Percentiles rank a stretch among this genome's conserved stretches.
Evolutionary conservation across 306 rosid species (phyloP).

Genomic region (Comarum palustre): DNA sequence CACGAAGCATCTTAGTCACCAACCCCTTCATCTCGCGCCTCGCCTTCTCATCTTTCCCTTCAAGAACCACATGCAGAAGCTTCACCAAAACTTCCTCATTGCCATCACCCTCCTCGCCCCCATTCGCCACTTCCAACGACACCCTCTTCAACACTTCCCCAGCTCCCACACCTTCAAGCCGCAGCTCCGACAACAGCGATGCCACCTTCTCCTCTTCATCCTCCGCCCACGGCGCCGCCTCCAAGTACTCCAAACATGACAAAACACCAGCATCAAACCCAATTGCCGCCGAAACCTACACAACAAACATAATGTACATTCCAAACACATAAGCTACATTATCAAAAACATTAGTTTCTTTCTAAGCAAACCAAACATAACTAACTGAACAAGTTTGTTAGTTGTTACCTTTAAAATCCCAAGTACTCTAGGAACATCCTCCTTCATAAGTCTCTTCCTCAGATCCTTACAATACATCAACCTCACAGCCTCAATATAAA

Average conservation of each 20-base stretch:
- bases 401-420: constrained; percentile 75
- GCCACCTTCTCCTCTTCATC: constrained; percentile 99
- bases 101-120: constrained; percentile 66
- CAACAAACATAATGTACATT: neutral
- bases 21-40: constrained; percentile 92
- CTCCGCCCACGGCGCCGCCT: constrained; percentile 98
- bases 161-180: constrained; percentile 80
- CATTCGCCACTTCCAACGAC: constrained; percentile 60
- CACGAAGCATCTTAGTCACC: constrained; percentile 88
- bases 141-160: constrained; percentile 92
- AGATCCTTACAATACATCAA: constrained; percentile 87
- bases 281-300: constrained; percentile 87
- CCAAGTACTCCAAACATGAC: constrained; percentile 93
- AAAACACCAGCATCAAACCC: constrained; percentile 91
- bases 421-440: constrained; percentile 75
- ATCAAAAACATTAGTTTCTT: neutral
- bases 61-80: constrained; percentile 88
- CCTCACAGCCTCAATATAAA: constrained; percentile 79
- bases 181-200: constrained; percentile 78
- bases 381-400: neutral
- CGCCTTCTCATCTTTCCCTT: constrained; percentile 98
- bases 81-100: constrained; percentile 85
- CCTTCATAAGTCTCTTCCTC: constrained; percentile 82
- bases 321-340: neutral
- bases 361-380: constrained; percentile 4